Evolutionary conservation across 208 protist species (phyloP), one percentile per base, ranked within the genome.

Genomic region (Trypanosoma avium): DNA sequence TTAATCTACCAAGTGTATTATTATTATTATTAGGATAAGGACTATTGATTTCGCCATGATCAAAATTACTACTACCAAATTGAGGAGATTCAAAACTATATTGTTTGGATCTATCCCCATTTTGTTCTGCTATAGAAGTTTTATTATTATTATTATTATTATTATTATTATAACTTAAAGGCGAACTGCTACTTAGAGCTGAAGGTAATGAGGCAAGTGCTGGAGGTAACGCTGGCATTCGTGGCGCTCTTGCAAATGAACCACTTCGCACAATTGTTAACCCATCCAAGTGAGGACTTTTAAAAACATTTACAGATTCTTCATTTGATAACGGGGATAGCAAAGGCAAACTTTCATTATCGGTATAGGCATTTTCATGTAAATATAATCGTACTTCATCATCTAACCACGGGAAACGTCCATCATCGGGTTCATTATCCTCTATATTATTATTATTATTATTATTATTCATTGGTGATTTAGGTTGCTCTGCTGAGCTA

Each of bases 351-450:
- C 27, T 63, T 15, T 70, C 65, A 50, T 48, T 46, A 42, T 69
- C 62, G 0, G 15, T 55, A 40, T 70, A 70, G 22, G 55, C 36
- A 36, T 63, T 57, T 22, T 70, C 65, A 21, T 63, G 56, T 5
- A 70, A 13, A 35, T 46, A 61, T n/a, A 61, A 30, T 33, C 36
- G 43, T 29, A 70, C 65, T 26, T 63, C 65, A 45, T 56, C 47
- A 48, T 70, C 65, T n/a, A 50, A n/a, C 54, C 54, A 70, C 26
- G 29, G 42, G 29, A 54, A 56, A 17, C 36, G 4, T 19, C 33
- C 55, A n/a, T 63, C 45, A 22, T 61, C 35, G 9, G 1, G 29
- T 5, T 30, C 45, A 47, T 47, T 24, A 30, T 56, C 36, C 9
- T 47, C 3, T 13, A 47, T 19, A 12, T 26, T 38, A 38, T 38